Evolutionary conservation across 306 rosid species (phyloP).

Genomic region (Lathyrus aphaca): DNA sequence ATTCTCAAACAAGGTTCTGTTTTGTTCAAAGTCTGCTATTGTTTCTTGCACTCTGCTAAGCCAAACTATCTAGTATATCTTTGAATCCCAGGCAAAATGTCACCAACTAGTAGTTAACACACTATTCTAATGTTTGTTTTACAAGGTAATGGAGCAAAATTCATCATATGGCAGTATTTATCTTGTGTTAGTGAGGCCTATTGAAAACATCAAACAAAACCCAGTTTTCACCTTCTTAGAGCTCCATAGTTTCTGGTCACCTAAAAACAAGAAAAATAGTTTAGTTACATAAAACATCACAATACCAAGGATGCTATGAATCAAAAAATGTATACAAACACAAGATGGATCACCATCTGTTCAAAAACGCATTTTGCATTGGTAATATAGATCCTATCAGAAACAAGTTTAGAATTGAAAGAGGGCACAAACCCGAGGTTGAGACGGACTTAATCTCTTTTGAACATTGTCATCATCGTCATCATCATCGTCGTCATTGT

Average conservation of each 20-base stretch:
- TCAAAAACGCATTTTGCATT: slow-evolving; percentile 28
- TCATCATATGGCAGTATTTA: slow-evolving; percentile 16
- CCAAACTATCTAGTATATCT: slow-evolving; percentile 1
- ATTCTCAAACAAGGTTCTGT: background rate
- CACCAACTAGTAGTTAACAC: slow-evolving; percentile 29
- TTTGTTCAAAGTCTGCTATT: slow-evolving; percentile 2
- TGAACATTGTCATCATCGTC: slow-evolving; percentile 56
- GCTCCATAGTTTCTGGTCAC: slow-evolving; percentile 91
- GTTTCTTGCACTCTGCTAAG: slow-evolving; percentile 17
- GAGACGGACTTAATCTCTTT: slow-evolving; percentile 69
- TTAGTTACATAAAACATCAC: slow-evolving; percentile 35
- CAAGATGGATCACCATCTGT: slow-evolving; percentile 5
- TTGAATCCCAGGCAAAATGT: slow-evolving; percentile 10
- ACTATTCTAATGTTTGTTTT: background rate
- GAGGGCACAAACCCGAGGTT: slow-evolving; percentile 69
- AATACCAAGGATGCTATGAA: background rate
- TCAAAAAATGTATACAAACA: slow-evolving; percentile 11
- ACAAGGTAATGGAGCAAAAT: slow-evolving; percentile 36
- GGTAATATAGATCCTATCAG: slow-evolving; percentile 22
- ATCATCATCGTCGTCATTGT: slow-evolving; percentile 62
- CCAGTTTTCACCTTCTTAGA: slow-evolving; percentile 62
- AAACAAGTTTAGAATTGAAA: slow-evolving; percentile 35
- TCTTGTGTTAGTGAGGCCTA: slow-evolving; percentile 21
- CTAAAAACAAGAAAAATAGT: slow-evolving; percentile 47
- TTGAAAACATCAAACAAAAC: slow-evolving; percentile 22